These are phyloP conservation scores for Macrocybe gigantea DNA, from an alignment of 768 basidiomycete genomes.

Conservation along the genomic window DNA sequence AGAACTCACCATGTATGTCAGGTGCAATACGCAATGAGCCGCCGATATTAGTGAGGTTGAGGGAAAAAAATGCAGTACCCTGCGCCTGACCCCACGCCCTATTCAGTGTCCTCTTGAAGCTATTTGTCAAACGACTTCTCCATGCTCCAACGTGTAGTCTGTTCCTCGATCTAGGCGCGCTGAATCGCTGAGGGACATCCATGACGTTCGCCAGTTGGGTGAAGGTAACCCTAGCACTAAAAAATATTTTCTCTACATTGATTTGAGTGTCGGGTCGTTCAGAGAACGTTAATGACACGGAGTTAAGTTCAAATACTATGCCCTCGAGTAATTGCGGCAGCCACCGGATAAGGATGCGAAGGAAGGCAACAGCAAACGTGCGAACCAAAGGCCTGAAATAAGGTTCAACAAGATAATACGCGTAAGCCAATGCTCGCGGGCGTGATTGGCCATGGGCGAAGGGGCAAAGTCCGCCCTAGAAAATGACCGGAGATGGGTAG, in stretches of 20 bases:
- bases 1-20: too few species aligned
- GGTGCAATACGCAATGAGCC: too few species aligned
- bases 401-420: constrained; percentile 50
- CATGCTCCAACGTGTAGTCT: constrained; percentile 50
- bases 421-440: constrained; percentile 30
- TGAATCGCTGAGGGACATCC: constrained; percentile 9
- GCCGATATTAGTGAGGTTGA: background rate
- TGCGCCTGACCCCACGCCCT: constrained; percentile 61
- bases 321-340: constrained; percentile 66
- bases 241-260: constrained; percentile 39
- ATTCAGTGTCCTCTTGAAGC: constrained; percentile 62
- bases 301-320: constrained; percentile 61
- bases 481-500: constrained; percentile 27
- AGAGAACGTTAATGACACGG: constrained; percentile 43
- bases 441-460: constrained; percentile 33
- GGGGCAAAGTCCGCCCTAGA: constrained; percentile 44
- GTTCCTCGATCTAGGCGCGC: constrained; percentile 13
- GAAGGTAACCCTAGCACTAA: constrained; percentile 53
- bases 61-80: constrained; percentile 42
- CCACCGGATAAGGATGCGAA: constrained; percentile 56
- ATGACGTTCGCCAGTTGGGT: constrained; percentile 37
- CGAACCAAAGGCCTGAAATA: constrained; percentile 58
- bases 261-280: constrained; percentile 48
- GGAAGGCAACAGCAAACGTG: constrained; percentile 40
- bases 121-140: constrained; percentile 54